These are phyloP conservation scores for Rhizophlyctis rosea DNA, from an alignment of 192 early-diverging fungal species.

Conservation along the genomic window DNA sequence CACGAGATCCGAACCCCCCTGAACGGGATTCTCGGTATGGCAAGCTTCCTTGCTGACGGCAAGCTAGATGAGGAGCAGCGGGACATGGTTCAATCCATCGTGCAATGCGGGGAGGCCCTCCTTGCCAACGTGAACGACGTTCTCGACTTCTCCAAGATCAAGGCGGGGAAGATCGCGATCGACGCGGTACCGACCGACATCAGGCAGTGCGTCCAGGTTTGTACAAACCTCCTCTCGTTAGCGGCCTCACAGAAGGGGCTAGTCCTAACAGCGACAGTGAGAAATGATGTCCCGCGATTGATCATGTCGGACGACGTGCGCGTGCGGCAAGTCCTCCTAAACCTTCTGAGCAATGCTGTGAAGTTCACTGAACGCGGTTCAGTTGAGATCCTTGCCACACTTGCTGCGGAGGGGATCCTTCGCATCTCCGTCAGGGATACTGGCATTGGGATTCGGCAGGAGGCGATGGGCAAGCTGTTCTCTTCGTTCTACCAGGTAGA, in stretches of 20 bases:
- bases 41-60: conserved; percentile 22
- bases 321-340: conserved; percentile 76
- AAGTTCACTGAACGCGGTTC: conserved; percentile 18
- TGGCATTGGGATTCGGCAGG: conserved; percentile 82
- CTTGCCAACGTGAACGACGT: conserved; percentile 21
- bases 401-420: conserved; percentile 16
- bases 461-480: conserved; percentile 72
- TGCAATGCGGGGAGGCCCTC: conserved; percentile 18
- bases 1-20: conserved; percentile 22
- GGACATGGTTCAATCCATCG: conserved; percentile 15
- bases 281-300: conserved; percentile 65
- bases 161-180: conserved; percentile 18
- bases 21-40: conserved; percentile 17
- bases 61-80: conserved; percentile 17
- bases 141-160: conserved; percentile 6
- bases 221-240: conserved; percentile 65
- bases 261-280: conserved; percentile 61
- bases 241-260: conserved; percentile 75
- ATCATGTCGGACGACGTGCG: conserved; percentile 48
- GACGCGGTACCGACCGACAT: conserved; percentile 19
- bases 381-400: conserved; percentile 6
- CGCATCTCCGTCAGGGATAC: conserved; percentile 74
- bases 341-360: conserved; percentile 74
- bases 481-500: conserved; percentile 83
- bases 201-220: conserved; percentile 26